Base-by-base conservation (phyloP, 2,329 filamentous ascomycete genomes). In the Cadophora sp. region DNA sequence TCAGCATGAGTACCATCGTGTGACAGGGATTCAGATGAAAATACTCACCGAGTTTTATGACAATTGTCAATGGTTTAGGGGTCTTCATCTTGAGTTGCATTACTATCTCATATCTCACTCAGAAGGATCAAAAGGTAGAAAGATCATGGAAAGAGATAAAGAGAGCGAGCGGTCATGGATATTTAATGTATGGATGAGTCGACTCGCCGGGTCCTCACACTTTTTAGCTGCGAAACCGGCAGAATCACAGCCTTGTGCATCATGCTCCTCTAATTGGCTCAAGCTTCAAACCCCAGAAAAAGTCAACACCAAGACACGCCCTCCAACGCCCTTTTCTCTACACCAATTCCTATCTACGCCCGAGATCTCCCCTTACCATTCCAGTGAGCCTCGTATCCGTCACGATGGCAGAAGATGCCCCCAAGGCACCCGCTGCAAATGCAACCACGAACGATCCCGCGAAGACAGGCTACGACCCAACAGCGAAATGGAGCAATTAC, bases 401-500 rank as follows among this genome's bases (percentile, higher is more conserved):
- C 65, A 66, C 27, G 30, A 69, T 68, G 65, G 53, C 69, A 51
- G 43, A 64, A 18, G 59, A 39, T 7, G 8, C 45, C 30, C 59
- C 64, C 50, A 51, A 64, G 66, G n/a, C 47, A 20, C 65, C 24
- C 14, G 51, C 59, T 27, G n/a, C 65, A 27, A 65, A 70, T 47
- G 22, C 62, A 43, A 53, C 69, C 18, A 33, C 64, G 71, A 89
- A 89, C 78, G 85, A 89, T 78, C 87, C 87, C 50, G 78, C 82
- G 66, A 82, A 84, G 70, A 89, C 87, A 24, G 87, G 87, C 71
- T 90, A 89, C 82, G 85, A 89, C 79, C 87, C 88, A 61, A 74
- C 82, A 72, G 83, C 82, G 55, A 80, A 80, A 69, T 97, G 93
- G 91, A 86, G 91, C 78, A 97, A 92, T 82, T 91, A 94, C 83